Evolutionary conservation across 140 eudicot species (phyloP).

Genomic region (Cichorium intybus): DNA sequence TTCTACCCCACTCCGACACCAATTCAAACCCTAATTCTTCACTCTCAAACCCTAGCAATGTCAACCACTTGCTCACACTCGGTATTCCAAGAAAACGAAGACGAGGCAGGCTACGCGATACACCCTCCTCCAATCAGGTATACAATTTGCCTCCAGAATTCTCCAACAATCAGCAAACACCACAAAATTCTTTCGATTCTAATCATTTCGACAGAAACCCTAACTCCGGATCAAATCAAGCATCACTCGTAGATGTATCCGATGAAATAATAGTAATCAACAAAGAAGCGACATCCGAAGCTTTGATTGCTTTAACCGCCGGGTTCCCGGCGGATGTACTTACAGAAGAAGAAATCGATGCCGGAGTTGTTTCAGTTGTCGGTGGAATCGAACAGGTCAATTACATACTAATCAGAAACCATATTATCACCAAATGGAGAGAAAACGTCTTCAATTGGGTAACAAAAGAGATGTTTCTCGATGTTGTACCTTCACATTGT

Average conservation of each 20-base stretch:
- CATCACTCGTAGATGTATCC: conserved; percentile 41
- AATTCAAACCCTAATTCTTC: conserved; percentile 36
- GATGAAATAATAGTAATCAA: conserved; percentile 94
- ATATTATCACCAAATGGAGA: conserved; percentile 88
- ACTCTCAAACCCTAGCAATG: conserved; percentile 40
- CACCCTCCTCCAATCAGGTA: conserved; percentile 47
- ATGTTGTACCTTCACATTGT: conserved; percentile 76
- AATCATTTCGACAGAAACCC: conserved; percentile 13
- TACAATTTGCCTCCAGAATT: conserved; percentile 30
- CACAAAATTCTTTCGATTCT: conserved; percentile 5
- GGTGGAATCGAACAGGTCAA: conserved; percentile 98
- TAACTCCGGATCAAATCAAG: conserved; percentile 19
- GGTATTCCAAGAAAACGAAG: conserved; percentile 73
- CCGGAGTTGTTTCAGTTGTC: conserved; percentile 70
- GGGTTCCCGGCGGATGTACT: conserved; percentile 94
- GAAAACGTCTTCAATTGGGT: conserved; percentile 75
- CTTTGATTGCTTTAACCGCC: conserved; percentile 73
- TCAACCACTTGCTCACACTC: conserved; percentile 41
- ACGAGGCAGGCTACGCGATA: conserved; percentile 70
- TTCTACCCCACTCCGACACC: conserved; percentile 44
- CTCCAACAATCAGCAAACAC: conserved; percentile 15
- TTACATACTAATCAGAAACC: conserved; percentile 82
- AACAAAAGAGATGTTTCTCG: conserved; percentile 77
- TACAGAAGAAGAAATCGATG: conserved; percentile 84
- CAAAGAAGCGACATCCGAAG: conserved; percentile 90